Percentiles rank a stretch among this genome's conserved stretches.
phyloP scores from a whole-genome alignment of 331 rosid species.

The Quercus phellos region DNA sequence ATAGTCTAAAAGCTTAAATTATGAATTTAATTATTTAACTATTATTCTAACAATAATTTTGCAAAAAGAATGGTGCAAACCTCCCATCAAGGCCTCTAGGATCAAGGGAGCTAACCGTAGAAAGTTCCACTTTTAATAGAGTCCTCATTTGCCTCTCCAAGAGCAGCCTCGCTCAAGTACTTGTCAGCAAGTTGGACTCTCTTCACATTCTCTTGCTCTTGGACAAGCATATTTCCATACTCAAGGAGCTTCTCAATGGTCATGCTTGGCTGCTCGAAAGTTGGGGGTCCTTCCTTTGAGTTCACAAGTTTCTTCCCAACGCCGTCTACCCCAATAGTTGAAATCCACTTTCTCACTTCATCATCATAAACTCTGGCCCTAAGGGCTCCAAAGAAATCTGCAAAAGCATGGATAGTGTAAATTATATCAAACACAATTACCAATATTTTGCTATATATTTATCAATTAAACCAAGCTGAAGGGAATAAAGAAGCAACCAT shows the following conservation, averaged over 20 bases:
- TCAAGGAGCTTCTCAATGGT: constrained; percentile 63
- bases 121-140: constrained; percentile 59
- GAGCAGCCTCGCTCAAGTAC: constrained; percentile 90
- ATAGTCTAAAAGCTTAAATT: too few species aligned
- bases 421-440: background rate
- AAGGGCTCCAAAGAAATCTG: constrained; percentile 93
- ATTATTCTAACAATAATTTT: background rate
- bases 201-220: constrained; percentile 97
- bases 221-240: constrained; percentile 93
- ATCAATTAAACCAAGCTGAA: too few species aligned
- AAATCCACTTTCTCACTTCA: constrained; percentile 93
- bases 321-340: constrained; percentile 49
- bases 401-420: background rate
- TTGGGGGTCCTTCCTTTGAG: constrained; percentile 90
- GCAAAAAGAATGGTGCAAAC: constrained; percentile 21
- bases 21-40: too few species aligned
- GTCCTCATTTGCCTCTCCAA: constrained; percentile 87
- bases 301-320: constrained; percentile 92
- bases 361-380: constrained; percentile 96
- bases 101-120: constrained; percentile 52
- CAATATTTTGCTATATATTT: background rate
- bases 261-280: constrained; percentile 87
- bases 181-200: constrained; percentile 94
- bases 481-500: too few species aligned
- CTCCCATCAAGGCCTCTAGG: constrained; percentile 28